Base-by-base conservation (phyloP, 2,329 filamentous ascomycete genomes). In the Penicillium verrucosum region DNA sequence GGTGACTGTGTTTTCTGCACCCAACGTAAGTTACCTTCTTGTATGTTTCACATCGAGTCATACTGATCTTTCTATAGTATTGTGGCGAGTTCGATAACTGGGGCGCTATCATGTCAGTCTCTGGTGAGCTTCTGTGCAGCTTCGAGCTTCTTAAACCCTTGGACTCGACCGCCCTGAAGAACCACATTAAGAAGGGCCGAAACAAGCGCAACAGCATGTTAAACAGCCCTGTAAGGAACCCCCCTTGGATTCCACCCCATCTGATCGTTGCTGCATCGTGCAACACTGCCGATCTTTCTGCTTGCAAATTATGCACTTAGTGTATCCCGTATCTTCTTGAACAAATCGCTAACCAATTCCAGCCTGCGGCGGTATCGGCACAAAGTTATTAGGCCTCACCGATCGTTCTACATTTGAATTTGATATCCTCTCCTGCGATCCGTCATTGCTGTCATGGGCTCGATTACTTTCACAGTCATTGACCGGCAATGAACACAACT, bases 41-140 rank as follows among this genome's bases (percentile, higher is more conserved):
- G 27, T 38, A 29, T 53, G 12, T 38, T n/a, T 12, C n/a, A 30
- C 11, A 10, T 3, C 5, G 25, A 38, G 7, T 71, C 73, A 8
- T 63, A 65, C 67, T 57, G 25, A 43, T 11, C 18, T 23, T 55
- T 55, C 44, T 40, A n/a, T 37, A 96, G 90, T 97, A 99, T 71
- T 99, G 94, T 68, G 94, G 94, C 64, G 94, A 99, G 75, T 99
- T 99, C 65, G 94, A 99, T 73, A 99, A 99, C 63, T 97, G 94
- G 91, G 94, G 94, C 21, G 94, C 94, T 14, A 92, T 97, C 64
- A 99, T 99, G 94, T 96, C 93, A 2, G 94, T 99, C 23, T 97
- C 92, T 1, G 85, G 85, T 14, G 94, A 97, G 74, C 78, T 99
- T 51, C 84, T 99, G 1, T 99, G 94, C 78, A 97, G 92, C 72